These are phyloP conservation scores for Eragrostis curvula DNA, from an alignment of 176 grass and related monocot genomes.

Conservation along the genomic window DNA sequence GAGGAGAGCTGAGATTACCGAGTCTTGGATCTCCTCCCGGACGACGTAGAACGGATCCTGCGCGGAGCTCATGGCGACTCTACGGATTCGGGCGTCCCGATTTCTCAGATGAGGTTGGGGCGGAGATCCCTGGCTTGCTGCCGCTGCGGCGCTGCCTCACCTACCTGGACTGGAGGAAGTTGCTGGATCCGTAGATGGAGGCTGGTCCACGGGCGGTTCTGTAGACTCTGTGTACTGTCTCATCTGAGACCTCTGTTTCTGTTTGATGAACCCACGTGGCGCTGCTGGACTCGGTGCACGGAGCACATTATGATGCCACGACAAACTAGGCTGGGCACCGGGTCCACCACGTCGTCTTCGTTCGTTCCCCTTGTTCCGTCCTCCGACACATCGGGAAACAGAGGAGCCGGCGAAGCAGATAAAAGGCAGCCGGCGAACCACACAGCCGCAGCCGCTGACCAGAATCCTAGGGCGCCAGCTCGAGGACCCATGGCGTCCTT, in stretches of 20 bases:
- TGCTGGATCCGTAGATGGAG: slow-evolving; percentile 5
- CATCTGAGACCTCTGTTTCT: no score
- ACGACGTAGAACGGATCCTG: slow-evolving; percentile 71
- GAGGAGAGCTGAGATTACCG: slow-evolving; percentile 31
- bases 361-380: not conserved
- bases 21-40: slow-evolving; percentile 64
- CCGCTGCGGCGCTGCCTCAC: not conserved
- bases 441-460: slow-evolving; percentile 10
- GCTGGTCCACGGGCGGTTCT: not conserved
- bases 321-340: not conserved
- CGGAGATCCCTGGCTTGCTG: not conserved
- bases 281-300: slow-evolving; percentile 24
- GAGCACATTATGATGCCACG: not conserved
- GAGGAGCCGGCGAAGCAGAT: slow-evolving; percentile 21
- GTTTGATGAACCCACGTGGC: not conserved
- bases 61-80: slow-evolving; percentile 47
- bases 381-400: not conserved
- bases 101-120: not conserved
- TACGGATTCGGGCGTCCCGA: not conserved
- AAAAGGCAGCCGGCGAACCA: slow-evolving; percentile 29
- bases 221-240: not conserved
- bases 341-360: slow-evolving; percentile 15
- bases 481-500: slow-evolving; percentile 46
- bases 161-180: not conserved
- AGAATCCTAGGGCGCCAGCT: slow-evolving; percentile 26